Conservation (phyloP, 2,329 filamentous ascomycete genomes). For the Pseudohalonectria lignicola region DNA sequence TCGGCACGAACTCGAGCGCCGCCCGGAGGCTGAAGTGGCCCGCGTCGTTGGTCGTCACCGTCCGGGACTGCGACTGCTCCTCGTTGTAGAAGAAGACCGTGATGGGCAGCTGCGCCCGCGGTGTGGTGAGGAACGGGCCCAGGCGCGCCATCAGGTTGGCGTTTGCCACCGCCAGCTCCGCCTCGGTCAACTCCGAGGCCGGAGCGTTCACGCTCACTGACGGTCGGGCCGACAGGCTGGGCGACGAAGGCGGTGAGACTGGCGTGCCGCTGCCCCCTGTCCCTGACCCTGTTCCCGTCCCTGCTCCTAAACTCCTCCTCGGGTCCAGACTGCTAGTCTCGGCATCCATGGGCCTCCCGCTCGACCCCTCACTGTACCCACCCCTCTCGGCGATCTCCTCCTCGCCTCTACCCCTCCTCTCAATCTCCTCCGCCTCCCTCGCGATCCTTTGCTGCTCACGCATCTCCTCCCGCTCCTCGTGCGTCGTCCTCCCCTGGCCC, state of each 20-base stretch:
- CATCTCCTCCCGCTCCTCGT: constrained; percentile 34
- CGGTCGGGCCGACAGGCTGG: constrained; percentile 25
- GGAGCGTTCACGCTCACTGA: constrained; percentile 17
- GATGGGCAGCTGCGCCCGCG: constrained; percentile 65
- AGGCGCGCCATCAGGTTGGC: constrained; percentile 79
- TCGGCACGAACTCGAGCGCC: constrained; percentile 80
- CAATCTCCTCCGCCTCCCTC: constrained; percentile 65
- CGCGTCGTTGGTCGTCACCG: constrained; percentile 73
- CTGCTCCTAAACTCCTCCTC: too few species aligned
- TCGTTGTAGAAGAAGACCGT: constrained; percentile 96
- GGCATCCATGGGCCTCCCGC: constrained; percentile 4
- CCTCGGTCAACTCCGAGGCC: constrained; percentile 52
- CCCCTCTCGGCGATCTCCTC: constrained; percentile 60
- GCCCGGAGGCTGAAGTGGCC: constrained; percentile 80
- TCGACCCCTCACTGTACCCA: constrained; percentile 59
- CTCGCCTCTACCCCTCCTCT: constrained; percentile 60
- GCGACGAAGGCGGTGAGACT: constrained; percentile 30
- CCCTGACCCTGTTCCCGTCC: constrained; percentile 8
- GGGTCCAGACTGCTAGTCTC: constrained; percentile 16
- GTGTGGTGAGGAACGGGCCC: constrained; percentile 80
- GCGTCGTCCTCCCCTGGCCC: constrained; percentile 19
- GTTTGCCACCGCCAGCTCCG: constrained; percentile 72
- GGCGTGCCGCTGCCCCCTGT: constrained; percentile 23
- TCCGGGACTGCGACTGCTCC: constrained; percentile 68
- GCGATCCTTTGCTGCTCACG: constrained; percentile 56